Base-by-base conservation (phyloP, 768 basidiomycete genomes). In the Lanmaoa pseudosensibilis region DNA sequence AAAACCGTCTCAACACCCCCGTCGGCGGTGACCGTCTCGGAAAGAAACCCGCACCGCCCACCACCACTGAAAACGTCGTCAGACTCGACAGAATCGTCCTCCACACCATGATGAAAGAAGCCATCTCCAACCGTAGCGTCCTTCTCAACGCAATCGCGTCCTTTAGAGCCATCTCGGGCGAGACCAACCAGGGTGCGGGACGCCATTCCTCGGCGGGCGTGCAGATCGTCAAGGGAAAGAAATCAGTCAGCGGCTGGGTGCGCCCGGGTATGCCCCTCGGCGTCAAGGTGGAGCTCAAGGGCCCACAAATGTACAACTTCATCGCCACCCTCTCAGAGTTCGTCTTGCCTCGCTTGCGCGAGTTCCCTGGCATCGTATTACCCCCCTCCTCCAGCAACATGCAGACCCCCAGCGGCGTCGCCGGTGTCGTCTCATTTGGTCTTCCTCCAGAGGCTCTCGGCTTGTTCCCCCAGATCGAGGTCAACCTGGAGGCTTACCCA, bases 281-380 rank as follows among this genome's bases (percentile, higher is more conserved):
- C 57, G 92, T 83, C 60, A 94, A 94, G 76, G 93, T 98, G 57
- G 91, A 91, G 69, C 75, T 99, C 63, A 86, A 84, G 68, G 95
- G 95, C 15, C 86, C 89, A 46, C 84, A 87, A 63, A 98, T 98
- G 95, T 98, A 92, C 77, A 90, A 92, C 64, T 98, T 98, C 74
- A 77, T 98, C 54, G 84, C 84, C 54, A 86, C 85, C 9, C 82
- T 99, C 64, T 84, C 86, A 65, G 94, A 98, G 67, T 97, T 98
- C 67, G 96, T 99, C 56, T 77, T 98, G n/a, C 96, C 96, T 2
- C 86, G 96, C 21, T 73, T 97, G 50, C 84, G 94, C 66, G 95
- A 98, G 66, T 99, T 94, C 76, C 78, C 80, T 12, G 97, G 96
- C 30, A 68, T 99, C 60, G 71, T 83, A 5, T 77, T 99, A 19